These are phyloP conservation scores for Serendipita sp. DNA, from an alignment of 768 basidiomycete species.

Conservation along the genomic window DNA sequence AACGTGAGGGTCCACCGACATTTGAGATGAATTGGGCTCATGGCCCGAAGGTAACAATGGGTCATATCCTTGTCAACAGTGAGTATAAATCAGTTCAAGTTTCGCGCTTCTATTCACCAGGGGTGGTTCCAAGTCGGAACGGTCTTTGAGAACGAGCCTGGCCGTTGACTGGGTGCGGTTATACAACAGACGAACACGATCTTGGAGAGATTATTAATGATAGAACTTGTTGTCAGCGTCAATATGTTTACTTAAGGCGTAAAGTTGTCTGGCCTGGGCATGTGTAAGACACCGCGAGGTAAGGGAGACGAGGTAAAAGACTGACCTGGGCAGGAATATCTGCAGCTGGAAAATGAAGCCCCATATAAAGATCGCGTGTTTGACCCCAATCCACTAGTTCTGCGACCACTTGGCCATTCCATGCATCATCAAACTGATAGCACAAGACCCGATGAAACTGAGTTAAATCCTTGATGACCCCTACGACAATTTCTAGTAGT, in stretches of 20 bases:
- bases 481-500: constrained; percentile 58
- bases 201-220: constrained; percentile 17
- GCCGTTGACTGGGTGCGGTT: constrained; percentile 58
- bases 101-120: constrained; percentile 25
- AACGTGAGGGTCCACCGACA: constrained; percentile 25
- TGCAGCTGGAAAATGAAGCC: constrained; percentile 50
- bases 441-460: constrained; percentile 69
- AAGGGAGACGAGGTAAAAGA: not conserved
- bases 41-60: constrained; percentile 66
- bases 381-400: constrained; percentile 66
- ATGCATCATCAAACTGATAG: constrained; percentile 68
- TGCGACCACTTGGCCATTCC: constrained; percentile 64
- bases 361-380: constrained; percentile 55
- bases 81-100: not conserved
- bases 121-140: constrained; percentile 48
- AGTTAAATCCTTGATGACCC: constrained; percentile 58
- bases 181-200: constrained; percentile 65
- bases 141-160: constrained; percentile 44
- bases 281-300: not conserved
- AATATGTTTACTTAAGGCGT: constrained; percentile 11
- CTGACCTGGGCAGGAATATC: constrained; percentile 53
- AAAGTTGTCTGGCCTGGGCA: constrained; percentile 12
- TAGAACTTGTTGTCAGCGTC: not conserved
- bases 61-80: constrained; percentile 47
- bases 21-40: constrained; percentile 74